Base-by-base conservation (phyloP, 129 eudicot genomes). In the Smallanthus sonchifolius region DNA sequence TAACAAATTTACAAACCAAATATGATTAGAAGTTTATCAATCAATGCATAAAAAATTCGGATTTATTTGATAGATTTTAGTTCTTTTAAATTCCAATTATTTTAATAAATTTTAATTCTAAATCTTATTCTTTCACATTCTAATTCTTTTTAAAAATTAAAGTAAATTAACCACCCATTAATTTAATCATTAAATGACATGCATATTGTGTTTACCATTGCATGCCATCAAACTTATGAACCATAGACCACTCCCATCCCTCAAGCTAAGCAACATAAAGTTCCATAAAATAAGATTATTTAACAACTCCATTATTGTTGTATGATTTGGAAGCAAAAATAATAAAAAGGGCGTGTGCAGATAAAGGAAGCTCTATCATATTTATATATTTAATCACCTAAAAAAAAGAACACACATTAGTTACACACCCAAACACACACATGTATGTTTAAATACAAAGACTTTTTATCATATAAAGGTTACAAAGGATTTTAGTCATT, bases 241-340 rank as follows among this genome's bases (percentile, higher is more conserved):
- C 14, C 24, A 35, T 42, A 32, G 39, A 67, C 38, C 69, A 76
- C 61, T 67, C 68, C 61, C 60, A 42, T 32, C 80, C 75, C 39
- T 55, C 38, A 76, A 76, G 80, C 80, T 20, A 76, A 67, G 75
- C 80, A 76, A 76, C 80, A 76, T 76, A 67, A 30, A 43, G 43
- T 73, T 61, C 37, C 34, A 60, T 43, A 42, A 24, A 74, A 40
- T 48, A 34, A 15, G 20, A 48, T 24, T 28, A 60, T 43, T 30
- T 28, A 59, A 59, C 35, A 16, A 55, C 37, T 43, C 74, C 59
- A 54, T 67, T 67, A 76, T 76, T 40, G 68, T 20, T 45, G 55
- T 66, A 75, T 75, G 52, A 65, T 65, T 75, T 39, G 61, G 62
- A 74, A 74, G 47, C 56, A 30, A 74, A 43, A 74, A 45, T 60